Evolutionary conservation across 345 rosid species (phyloP).

Genomic region (Adansonia digitata): DNA sequence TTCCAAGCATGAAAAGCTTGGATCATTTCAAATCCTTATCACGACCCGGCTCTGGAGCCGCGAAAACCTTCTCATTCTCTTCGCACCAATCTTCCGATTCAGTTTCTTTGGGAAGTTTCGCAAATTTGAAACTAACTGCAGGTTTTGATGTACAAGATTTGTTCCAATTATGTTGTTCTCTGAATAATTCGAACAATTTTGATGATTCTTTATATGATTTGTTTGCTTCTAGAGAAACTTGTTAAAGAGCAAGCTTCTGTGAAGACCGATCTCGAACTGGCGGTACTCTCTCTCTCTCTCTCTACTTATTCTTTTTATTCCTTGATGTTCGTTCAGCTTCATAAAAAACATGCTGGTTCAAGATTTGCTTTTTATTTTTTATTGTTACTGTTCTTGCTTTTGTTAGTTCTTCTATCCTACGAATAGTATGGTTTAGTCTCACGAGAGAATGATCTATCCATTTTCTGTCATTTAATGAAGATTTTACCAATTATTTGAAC

Average conservation of each 20-base stretch:
- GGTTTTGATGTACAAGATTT: constrained; percentile 32
- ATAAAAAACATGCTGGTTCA: neutral
- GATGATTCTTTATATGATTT: constrained; percentile 23
- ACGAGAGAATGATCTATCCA: neutral
- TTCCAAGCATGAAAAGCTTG: constrained; percentile 64
- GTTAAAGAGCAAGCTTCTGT: constrained; percentile 88
- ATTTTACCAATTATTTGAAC: constrained; percentile 12
- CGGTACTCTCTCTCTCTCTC: constrained; percentile 40
- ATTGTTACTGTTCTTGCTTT: neutral
- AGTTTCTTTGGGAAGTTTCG: constrained; percentile 55
- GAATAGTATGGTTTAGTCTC: constrained; percentile 9
- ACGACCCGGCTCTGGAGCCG: constrained; percentile 32
- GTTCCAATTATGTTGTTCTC: neutral
- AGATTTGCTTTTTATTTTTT: neutral
- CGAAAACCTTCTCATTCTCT: constrained; percentile 51
- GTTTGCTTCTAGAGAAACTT: constrained; percentile 59
- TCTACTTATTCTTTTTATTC: too few relatives aligned
- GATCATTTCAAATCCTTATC: constrained; percentile 52
- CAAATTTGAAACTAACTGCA: constrained; percentile 79
- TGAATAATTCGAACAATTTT: neutral
- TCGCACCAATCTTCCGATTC: constrained; percentile 53
- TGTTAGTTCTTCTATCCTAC: neutral
- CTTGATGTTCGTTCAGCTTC: neutral
- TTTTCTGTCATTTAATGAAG: constrained; percentile 5
- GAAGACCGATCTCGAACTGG: constrained; percentile 79